Evolutionary conservation across 768 basidiomycete species (phyloP), one percentile per base, ranked within the genome.

Genomic region (Pleurotus platypus): DNA sequence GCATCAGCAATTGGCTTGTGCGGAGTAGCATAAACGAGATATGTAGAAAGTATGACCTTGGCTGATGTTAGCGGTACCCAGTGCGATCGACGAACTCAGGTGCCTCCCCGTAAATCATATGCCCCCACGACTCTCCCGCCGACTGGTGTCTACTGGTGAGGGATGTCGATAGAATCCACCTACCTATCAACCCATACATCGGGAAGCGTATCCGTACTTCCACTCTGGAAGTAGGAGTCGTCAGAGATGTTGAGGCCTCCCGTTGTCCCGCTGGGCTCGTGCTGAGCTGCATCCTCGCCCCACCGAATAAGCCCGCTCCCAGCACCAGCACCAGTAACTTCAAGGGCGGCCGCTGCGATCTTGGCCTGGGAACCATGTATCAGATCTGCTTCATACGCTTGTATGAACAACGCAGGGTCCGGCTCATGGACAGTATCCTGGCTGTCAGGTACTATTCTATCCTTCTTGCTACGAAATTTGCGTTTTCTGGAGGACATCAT

Each of bases 141-240:
- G 2, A 11, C 30, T 35, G 30, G 30, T 35, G 30, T 35, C 30
- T 35, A 35, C 30, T 35, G 30, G 30, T 35, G 30, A 35, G 30
- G 30, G 30, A 35, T 35, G 30, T 35, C 9, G 30, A 35, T 35
- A 35, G 30, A 35, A 70, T 62, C 68, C 60, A 80, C 88, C 67
- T 84, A 94, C 92, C 92, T 86, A 76, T 95, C 92, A 55, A 90
- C 82, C 90, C 88, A 94, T 2, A 90, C 63, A 18, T 66, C 72
- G 35, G 49, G 49, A 27, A 22, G 9, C 22, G 37, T 20, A 43
- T 49, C 43, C 48, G 48, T 38, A 22, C 58, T 63, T 1, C 57
- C 57, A n/a, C 64, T 49, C 22, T 63, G 61, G 20, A 68, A 68
- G 30, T 71, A 68, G 20, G 67, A 66, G 20, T 58, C 57, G 58